Conservation (phyloP, 139 green algal genomes). For the Closterium sp. region DNA sequence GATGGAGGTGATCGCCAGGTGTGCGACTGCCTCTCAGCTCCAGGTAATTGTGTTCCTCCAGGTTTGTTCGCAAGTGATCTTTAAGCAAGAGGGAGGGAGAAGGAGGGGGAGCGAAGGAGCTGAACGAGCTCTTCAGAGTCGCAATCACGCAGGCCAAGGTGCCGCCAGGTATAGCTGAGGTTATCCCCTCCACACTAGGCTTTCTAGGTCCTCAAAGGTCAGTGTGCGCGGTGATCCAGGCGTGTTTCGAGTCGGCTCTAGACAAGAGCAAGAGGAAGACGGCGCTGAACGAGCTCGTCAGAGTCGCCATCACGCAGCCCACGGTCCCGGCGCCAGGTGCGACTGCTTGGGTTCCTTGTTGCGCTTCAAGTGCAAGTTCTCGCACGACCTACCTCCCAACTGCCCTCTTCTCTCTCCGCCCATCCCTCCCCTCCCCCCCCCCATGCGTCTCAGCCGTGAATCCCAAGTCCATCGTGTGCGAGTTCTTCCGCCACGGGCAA, state of each 20-base stretch:
- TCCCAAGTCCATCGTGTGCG: slow-evolving; percentile 93
- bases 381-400: slow-evolving; percentile 93
- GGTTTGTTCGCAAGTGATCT: slow-evolving; percentile 46
- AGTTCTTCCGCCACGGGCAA: slow-evolving; percentile 86
- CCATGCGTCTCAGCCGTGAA: no score
- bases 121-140: slow-evolving; percentile 75
- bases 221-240: no score
- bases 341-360: no score
- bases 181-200: no score
- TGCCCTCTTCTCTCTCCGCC: no score
- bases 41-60: no score
- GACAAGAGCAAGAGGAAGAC: slow-evolving; percentile 67
- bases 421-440: no score
- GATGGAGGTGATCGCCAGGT: no score
- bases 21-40: no score
- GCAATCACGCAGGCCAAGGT: slow-evolving; percentile 95
- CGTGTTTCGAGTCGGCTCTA: no score
- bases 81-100: slow-evolving; percentile 84
- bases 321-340: no score
- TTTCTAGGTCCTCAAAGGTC: no score
- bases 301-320: slow-evolving; percentile 87
- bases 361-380: slow-evolving; percentile 97
- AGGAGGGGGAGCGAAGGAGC: slow-evolving; percentile 70
- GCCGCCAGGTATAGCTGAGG: slow-evolving; percentile 61
- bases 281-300: slow-evolving; percentile 81